Evolutionary conservation across 2,329 filamentous ascomycete genomes (phyloP).

Genomic region (Diatrype stigma): DNA sequence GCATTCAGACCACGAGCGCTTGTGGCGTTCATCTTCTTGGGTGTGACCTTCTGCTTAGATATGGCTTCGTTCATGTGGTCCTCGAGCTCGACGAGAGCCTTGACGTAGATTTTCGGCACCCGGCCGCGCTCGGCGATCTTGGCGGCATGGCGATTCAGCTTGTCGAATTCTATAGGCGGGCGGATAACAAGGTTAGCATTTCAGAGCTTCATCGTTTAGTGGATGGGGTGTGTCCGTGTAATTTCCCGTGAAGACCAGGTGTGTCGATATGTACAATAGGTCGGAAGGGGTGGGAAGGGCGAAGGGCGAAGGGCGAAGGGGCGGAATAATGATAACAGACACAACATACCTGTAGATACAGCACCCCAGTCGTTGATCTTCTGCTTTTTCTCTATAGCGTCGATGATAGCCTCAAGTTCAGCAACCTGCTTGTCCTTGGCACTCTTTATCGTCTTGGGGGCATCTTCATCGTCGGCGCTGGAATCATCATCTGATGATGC

Average conservation of each 20-base stretch:
- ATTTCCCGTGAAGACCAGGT: no score
- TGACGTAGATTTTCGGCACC: constrained; percentile 87
- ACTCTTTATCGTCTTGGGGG: constrained; percentile 84
- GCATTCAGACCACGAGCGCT: constrained; percentile 92
- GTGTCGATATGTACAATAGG: no score
- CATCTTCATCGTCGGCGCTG: constrained; percentile 87
- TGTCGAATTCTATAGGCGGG: constrained; percentile 72
- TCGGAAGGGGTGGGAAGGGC: no score
- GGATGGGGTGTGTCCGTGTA: no score
- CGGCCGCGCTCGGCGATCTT: constrained; percentile 75
- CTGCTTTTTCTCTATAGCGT: constrained; percentile 89
- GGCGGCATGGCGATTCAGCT: constrained; percentile 79
- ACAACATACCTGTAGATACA: constrained; percentile 72
- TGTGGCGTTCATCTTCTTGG: constrained; percentile 98
- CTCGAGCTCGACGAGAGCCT: constrained; percentile 88
- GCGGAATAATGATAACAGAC: background rate
- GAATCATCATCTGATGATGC: constrained; percentile 73
- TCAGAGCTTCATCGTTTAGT: background rate
- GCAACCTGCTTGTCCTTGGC: constrained; percentile 97
- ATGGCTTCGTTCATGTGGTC: constrained; percentile 91
- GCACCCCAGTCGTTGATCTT: constrained; percentile 98
- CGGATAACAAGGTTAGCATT: constrained; percentile 1
- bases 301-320: background rate
- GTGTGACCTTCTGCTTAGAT: constrained; percentile 90
- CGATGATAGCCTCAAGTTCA: constrained; percentile 85